These are phyloP conservation scores for Porodaedalea pini DNA, from an alignment of 1,284 basidiomycete genomes.

Conservation along the genomic window DNA sequence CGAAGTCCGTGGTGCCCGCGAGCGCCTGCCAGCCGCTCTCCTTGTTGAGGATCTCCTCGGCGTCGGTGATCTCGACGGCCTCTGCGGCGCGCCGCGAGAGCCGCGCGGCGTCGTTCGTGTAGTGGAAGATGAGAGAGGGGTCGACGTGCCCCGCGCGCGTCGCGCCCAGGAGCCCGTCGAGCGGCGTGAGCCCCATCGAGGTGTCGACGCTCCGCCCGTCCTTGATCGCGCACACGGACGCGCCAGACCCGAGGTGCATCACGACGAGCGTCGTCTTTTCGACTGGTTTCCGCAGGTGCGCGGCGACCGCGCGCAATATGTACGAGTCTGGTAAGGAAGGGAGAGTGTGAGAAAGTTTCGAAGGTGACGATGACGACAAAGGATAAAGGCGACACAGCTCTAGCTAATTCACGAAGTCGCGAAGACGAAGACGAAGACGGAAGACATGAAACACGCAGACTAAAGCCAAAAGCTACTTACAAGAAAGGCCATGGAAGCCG, in stretches of 20 bases:
- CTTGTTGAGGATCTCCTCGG: constrained; percentile 78
- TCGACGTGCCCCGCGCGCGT: constrained; percentile 81
- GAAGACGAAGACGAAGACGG: neutral
- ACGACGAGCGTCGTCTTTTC: constrained; percentile 65
- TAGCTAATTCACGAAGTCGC: neutral
- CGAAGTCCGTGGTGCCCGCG: constrained; percentile 77
- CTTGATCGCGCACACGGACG: constrained; percentile 72
- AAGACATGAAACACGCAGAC: neutral
- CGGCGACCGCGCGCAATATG: constrained; percentile 58
- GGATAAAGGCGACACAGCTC: neutral
- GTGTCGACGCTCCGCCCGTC: constrained; percentile 75
- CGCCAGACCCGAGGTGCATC: constrained; percentile 83
- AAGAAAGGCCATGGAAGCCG: constrained; percentile 83
- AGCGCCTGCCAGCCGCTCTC: constrained; percentile 71
- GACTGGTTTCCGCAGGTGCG: constrained; percentile 49
- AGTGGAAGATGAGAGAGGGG: constrained; percentile 84
- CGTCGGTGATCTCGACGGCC: constrained; percentile 66
- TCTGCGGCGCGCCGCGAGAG: constrained; percentile 53
- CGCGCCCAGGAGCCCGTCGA: constrained; percentile 81
- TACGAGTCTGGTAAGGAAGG: constrained; percentile 46
- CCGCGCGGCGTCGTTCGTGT: constrained; percentile 58
- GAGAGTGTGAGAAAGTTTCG: constrained; percentile 23
- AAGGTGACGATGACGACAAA: constrained; percentile 28
- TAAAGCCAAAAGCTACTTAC: constrained; percentile 34
- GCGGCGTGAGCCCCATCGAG: constrained; percentile 77